Evolutionary conservation across 139 green algal species (phyloP), one percentile per base, ranked within the genome.

Genomic region (Chlorella sp.): DNA sequence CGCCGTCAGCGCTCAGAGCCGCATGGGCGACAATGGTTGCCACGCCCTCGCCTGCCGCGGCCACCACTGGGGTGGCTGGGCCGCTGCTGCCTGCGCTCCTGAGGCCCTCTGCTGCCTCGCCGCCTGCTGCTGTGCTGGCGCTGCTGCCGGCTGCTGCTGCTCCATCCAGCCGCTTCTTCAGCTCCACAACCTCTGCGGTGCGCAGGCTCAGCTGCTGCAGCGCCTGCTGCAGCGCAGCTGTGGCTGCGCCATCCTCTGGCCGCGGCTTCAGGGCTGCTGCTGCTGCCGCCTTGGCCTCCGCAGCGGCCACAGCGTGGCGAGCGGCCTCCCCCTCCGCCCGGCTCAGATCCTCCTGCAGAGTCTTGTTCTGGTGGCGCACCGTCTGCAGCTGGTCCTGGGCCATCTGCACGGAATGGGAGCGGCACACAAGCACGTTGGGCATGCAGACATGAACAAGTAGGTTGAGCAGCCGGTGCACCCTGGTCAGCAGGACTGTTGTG

Each of bases 151-250:
- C n/a, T n/a, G 32, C 67, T 26, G 67, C 67, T 15, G 67, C 67
- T 0, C 28, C 63, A 0, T 64, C 56, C 41, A 83, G 41, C 78
- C 75, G 39, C 41, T 74, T 74, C 28, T 72, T 32, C 28, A 83
- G 39, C 76, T 60, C 76, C 57, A 25, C 20, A 56, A 82, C 76
- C 38, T 82, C 76, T 2, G 32, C 16, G 20, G 76, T 82, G 57
- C 76, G 76, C 34, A 83, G 39, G 78, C 63, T 74, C 63, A 83
- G 78, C 78, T 83, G 63, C 63, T 83, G 78, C 63, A 83, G 26
- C 15, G 63, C 63, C 63, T 74, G 78, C 39, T 83, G 78, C 39
- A 83, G 63, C 39, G 78, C 63, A 6, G 78, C 63, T 6, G 60
- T 44, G 16, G 20, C 41, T 21, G 78, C 41, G 1, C 23, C 78